Conservation (phyloP, 129 eudicot genomes). For the Ambrosia trifida region DNA sequence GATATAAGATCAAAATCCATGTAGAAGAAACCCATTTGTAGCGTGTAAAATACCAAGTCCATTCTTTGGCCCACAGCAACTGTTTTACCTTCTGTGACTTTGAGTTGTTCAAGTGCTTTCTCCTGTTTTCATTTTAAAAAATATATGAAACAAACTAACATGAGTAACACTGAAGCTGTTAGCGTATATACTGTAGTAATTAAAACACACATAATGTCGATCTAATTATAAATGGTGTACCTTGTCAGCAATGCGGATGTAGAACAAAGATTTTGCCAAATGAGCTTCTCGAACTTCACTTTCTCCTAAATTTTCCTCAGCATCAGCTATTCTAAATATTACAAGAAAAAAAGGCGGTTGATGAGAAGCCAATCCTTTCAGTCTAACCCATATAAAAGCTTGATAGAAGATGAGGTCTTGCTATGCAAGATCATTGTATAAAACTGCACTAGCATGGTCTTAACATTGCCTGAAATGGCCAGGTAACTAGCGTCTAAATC, state of each 20-base stretch:
- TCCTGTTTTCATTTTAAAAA: conserved; percentile 39
- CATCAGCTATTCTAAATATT: conserved; percentile 72
- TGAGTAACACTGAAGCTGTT: background rate
- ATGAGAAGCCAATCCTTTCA: too few relatives aligned
- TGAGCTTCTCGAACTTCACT: conserved; percentile 99
- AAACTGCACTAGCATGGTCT: too few relatives aligned
- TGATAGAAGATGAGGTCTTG: too few relatives aligned
- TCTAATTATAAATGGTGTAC: conserved; percentile 8
- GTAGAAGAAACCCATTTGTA: conserved; percentile 72
- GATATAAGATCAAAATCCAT: conserved; percentile 85
- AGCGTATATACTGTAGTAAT: background rate
- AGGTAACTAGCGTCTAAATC: too few relatives aligned
- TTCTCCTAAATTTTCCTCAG: conserved; percentile 96
- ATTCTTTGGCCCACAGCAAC: conserved; percentile 90
- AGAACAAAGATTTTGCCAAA: conserved; percentile 87
- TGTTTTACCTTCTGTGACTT: conserved; percentile 77
- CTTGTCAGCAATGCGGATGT: conserved; percentile 77
- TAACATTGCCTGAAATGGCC: too few relatives aligned
- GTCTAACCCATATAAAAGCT: too few relatives aligned
- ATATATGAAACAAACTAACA: background rate
- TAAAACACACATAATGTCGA: background rate
- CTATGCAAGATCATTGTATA: too few relatives aligned
- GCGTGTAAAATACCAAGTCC: conserved; percentile 86
- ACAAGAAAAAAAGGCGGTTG: too few relatives aligned
- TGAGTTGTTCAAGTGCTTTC: conserved; percentile 81